Conservation (phyloP, 2,329 filamentous ascomycete genomes). For the Nemania bipapillata region DNA sequence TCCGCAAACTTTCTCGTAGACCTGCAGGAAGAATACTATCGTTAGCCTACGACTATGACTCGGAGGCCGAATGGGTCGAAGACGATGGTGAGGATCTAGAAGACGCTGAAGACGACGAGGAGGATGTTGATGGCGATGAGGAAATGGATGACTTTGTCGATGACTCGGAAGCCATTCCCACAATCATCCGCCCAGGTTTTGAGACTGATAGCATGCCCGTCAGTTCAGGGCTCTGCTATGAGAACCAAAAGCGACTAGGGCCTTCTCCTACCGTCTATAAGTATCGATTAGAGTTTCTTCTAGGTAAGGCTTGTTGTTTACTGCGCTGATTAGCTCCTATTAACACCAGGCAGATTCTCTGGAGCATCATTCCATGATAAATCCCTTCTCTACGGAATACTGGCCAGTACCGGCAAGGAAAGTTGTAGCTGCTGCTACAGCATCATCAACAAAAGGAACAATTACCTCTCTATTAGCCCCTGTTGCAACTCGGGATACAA, state of each 20-base stretch:
- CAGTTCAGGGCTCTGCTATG: constrained; percentile 85
- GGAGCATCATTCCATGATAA: constrained; percentile 68
- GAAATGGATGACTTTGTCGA: constrained; percentile 93
- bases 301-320: constrained; percentile 63
- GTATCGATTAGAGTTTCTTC: constrained; percentile 79
- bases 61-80: constrained; percentile 84
- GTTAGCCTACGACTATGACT: constrained; percentile 84
- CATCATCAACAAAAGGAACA: constrained; percentile 23
- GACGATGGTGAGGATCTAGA: constrained; percentile 68
- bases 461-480: constrained; percentile 44
- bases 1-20: constrained; percentile 64
- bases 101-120: constrained; percentile 73
- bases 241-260: constrained; percentile 64
- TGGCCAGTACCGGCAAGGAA: constrained; percentile 67
- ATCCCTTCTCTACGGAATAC: constrained; percentile 85
- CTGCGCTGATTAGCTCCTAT: constrained; percentile 32
- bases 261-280: constrained; percentile 63
- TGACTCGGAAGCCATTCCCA: constrained; percentile 75
- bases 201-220: constrained; percentile 75
- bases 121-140: constrained; percentile 75
- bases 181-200: constrained; percentile 55
- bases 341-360: constrained; percentile 56
- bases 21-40: constrained; percentile 67
- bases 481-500: constrained; percentile 30
- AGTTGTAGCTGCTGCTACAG: constrained; percentile 41